phyloP scores from a whole-genome alignment of 495 filamentous ascomycete genomes.

The Trichoderma gamsii region DNA sequence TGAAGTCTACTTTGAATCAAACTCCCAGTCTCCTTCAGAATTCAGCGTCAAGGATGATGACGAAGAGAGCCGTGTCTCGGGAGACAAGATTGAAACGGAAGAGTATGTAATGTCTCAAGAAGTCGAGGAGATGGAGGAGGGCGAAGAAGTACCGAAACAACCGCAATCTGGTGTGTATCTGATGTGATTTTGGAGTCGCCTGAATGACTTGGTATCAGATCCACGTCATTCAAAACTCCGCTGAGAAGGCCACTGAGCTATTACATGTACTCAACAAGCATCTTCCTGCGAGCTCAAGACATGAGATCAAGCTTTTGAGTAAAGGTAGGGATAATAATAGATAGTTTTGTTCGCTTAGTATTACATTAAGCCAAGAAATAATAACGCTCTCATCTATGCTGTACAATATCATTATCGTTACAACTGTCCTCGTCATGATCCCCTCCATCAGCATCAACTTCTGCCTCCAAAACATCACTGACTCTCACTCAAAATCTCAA shows the following conservation, averaged over 20 bases:
- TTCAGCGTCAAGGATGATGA: neutral
- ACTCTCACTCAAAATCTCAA: slow-evolving; percentile 58
- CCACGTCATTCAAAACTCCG: too few relatives aligned
- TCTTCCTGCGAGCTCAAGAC: too few relatives aligned
- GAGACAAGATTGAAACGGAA: neutral
- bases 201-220: neutral
- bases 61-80: neutral
- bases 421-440: neutral
- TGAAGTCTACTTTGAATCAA: neutral
- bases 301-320: too few relatives aligned
- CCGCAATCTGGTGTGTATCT: neutral
- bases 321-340: neutral
- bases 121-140: neutral
- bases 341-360: neutral
- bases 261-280: too few relatives aligned
- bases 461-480: too few relatives aligned
- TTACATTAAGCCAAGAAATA: slow-evolving; percentile 15
- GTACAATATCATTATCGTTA: neutral
- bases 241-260: too few relatives aligned
- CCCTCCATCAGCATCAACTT: neutral
- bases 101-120: neutral
- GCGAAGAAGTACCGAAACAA: neutral
- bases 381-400: neutral
- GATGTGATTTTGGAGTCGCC: neutral
- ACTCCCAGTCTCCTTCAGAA: neutral